These are phyloP conservation scores for Hymenoscyphus linearis DNA, from an alignment of 2,329 filamentous ascomycete species.

Conservation along the genomic window DNA sequence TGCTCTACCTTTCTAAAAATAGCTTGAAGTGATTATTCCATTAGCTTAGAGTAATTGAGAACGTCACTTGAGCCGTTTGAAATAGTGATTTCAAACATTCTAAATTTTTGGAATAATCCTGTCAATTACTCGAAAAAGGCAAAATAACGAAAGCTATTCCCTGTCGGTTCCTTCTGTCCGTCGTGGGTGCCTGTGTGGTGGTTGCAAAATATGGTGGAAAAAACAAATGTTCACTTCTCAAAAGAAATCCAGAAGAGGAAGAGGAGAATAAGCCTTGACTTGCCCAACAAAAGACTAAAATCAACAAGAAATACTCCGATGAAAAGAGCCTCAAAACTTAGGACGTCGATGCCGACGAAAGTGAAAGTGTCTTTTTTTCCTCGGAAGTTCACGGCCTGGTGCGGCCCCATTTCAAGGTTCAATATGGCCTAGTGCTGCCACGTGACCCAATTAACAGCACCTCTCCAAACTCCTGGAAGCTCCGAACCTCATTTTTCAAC, in stretches of 20 bases:
- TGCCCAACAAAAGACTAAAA: not conserved
- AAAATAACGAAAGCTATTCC: no score
- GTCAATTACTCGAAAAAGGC: no score
- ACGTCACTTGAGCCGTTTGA: not conserved
- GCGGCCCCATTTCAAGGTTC: not conserved
- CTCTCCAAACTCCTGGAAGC: not conserved
- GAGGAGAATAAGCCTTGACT: not conserved
- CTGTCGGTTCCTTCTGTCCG: no score
- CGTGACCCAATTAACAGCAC: not conserved
- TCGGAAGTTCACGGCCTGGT: not conserved
- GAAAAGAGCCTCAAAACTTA: not conserved
- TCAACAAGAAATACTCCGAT: not conserved
- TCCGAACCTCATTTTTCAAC: constrained; percentile 5
- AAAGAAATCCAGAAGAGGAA: not conserved
- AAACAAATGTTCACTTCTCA: not conserved
- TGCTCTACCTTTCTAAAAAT: no score
- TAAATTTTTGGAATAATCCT: not conserved
- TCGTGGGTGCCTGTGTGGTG: no score
- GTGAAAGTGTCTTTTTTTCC: not conserved
- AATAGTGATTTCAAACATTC: not conserved
- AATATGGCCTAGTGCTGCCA: not conserved
- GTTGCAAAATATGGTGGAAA: not conserved
- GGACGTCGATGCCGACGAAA: not conserved
- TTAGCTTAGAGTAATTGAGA: not conserved
- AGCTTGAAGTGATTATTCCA: not conserved